phyloP scores from a whole-genome alignment of 805 yeast genomes.

The Saturnispora dispora region DNA sequence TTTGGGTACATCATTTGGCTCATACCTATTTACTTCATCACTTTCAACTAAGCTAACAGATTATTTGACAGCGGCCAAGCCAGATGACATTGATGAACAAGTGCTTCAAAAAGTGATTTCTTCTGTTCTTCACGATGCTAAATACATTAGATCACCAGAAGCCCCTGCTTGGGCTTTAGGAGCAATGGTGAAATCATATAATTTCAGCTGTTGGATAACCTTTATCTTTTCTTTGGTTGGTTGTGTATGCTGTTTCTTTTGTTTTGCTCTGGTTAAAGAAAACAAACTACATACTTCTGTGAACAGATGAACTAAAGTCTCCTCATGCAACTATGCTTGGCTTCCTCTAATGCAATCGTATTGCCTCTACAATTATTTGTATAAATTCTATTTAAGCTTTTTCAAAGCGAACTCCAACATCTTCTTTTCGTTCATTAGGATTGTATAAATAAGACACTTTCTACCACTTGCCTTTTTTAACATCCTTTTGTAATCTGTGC shows the following conservation, averaged over 20 bases:
- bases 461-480: constrained; percentile 9
- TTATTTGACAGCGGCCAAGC: constrained; percentile 27
- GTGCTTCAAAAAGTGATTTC: constrained; percentile 37
- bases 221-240: constrained; percentile 37
- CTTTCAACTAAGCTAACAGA: constrained; percentile 26
- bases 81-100: constrained; percentile 28
- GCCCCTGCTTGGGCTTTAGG: constrained; percentile 46
- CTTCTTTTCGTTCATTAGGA: constrained; percentile 12
- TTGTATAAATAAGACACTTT: constrained; percentile 1
- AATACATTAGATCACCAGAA: constrained; percentile 33
- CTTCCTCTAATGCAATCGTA: not conserved
- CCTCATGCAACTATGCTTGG: not conserved
- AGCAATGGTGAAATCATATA: constrained; percentile 44
- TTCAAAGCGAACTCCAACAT: constrained; percentile 14
- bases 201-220: constrained; percentile 42
- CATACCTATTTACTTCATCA: constrained; percentile 49
- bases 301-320: constrained; percentile 25
- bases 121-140: constrained; percentile 48
- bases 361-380: not conserved
- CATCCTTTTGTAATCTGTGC: constrained; percentile 11
- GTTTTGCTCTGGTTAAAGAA: constrained; percentile 45
- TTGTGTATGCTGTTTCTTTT: constrained; percentile 31
- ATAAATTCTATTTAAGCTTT: constrained; percentile 4
- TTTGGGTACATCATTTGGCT: constrained; percentile 53
- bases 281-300: constrained; percentile 47